Percentiles rank a stretch among this genome's conserved stretches.
Evolutionary conservation across 371 early-diverging fungal species (phyloP).

Genomic region (Mucor plumbeus): DNA sequence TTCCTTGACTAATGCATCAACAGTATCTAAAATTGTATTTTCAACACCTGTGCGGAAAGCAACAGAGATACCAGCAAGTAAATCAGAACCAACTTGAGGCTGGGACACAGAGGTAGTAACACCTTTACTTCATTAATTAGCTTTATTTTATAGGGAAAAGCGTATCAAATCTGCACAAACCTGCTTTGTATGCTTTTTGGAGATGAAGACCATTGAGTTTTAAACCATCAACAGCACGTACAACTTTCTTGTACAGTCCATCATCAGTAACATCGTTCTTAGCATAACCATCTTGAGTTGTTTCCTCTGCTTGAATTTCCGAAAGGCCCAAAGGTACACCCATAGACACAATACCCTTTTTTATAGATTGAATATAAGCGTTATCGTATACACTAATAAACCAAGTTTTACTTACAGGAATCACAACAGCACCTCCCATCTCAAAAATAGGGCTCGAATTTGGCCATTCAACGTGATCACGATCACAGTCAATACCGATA

Average conservation of each 20-base stretch:
- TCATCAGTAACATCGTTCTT: slow-evolving; percentile 39
- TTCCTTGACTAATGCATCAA: slow-evolving; percentile 59
- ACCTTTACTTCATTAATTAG: slow-evolving; percentile 28
- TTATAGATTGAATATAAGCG: background rate
- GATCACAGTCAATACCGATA: slow-evolving; percentile 54
- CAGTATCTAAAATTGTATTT: slow-evolving; percentile 46
- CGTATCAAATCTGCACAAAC: slow-evolving; percentile 26
- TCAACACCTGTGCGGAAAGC: slow-evolving; percentile 63
- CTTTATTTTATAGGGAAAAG: background rate
- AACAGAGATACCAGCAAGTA: slow-evolving; percentile 60
- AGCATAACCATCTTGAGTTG: slow-evolving; percentile 61
- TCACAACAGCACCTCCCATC: slow-evolving; percentile 48
- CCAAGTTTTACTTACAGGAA: slow-evolving; percentile 35
- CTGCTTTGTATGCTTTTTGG: slow-evolving; percentile 68
- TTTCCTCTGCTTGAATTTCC: slow-evolving; percentile 62
- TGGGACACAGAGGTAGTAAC: slow-evolving; percentile 61
- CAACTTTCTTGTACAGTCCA: slow-evolving; percentile 35
- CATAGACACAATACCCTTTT: slow-evolving; percentile 56
- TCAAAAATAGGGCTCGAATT: slow-evolving; percentile 47
- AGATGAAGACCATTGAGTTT: slow-evolving; percentile 65
- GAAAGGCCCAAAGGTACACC: slow-evolving; percentile 59
- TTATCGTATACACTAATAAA: background rate
- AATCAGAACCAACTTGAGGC: slow-evolving; percentile 37
- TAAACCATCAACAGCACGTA: slow-evolving; percentile 64
- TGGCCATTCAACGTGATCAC: slow-evolving; percentile 49